Evolutionary conservation across 331 rosid genomes (phyloP).

Genomic region (Malus hybrid): DNA sequence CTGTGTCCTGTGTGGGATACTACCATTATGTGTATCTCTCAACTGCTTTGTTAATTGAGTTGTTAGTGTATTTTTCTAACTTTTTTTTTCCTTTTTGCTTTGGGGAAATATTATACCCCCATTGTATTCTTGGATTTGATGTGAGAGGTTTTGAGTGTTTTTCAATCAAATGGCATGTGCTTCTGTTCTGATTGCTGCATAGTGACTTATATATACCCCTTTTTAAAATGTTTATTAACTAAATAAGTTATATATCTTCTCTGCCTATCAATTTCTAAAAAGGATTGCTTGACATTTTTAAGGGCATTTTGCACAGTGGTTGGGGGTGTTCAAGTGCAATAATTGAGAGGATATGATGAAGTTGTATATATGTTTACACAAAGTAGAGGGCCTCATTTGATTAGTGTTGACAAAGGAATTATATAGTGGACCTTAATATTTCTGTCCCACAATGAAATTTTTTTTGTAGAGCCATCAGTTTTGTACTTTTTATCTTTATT

Average conservation of each 20-base stretch:
- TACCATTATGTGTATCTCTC: constrained; percentile 17
- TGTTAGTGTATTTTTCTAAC: background rate
- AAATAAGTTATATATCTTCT: constrained; percentile 2
- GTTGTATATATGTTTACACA: background rate
- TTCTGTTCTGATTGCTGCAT: background rate
- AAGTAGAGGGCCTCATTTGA: background rate
- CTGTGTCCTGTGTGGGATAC: constrained; percentile 55
- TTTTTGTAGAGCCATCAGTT: background rate
- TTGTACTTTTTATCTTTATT: background rate
- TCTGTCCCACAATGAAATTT: background rate
- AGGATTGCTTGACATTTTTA: background rate
- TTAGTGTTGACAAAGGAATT: background rate
- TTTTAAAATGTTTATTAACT: background rate
- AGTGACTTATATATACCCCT: background rate
- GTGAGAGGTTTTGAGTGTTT: constrained; percentile 4
- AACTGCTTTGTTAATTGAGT: background rate
- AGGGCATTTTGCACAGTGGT: background rate
- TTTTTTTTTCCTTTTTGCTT: background rate
- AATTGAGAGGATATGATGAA: background rate
- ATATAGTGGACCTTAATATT: background rate
- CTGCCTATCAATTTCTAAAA: background rate
- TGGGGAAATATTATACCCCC: constrained; percentile 3
- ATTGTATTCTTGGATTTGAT: constrained; percentile 9
- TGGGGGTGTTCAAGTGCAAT: background rate
- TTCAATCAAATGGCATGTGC: constrained; percentile 4